Base-by-base conservation (phyloP, 345 rosid genomes). In the Citrus glauca region DNA sequence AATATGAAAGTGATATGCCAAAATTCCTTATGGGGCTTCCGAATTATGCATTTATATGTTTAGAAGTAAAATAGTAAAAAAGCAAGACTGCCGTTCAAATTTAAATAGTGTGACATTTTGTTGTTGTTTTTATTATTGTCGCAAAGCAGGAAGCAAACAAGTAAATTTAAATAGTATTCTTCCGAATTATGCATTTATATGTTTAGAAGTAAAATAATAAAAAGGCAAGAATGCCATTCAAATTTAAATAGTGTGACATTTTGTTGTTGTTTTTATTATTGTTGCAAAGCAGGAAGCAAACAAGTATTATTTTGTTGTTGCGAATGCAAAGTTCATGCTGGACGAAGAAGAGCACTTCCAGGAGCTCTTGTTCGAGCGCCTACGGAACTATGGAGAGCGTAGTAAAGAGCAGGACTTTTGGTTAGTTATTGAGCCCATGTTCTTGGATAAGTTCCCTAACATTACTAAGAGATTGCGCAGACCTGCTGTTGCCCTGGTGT, bases 301-400 rank as follows among this genome's bases (percentile, higher is more conserved):
- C 9, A 93, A 88, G 83, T 95, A 91, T 63, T 83, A 89, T 79
- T 95, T 95, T 38, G 77, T 92, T 72, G 91, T 95, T 37, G 99
- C 99, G 0, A 95, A 93, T 64, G 98, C 99, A 2, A 93, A 95
- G 75, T 93, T 95, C 89, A 92, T 95, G 99, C 85, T 95, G 79
- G 99, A 95, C 71, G 99, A 95, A 86, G 99, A 95, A 83, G 99
- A 93, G 87, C 99, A 95, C 80, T 95, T 95, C 79, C 72, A 89
- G 87, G 99, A 95, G 88, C 93, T 76, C 22, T 25, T 95, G 86
- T 93, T 85, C 20, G 99, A 95, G 85, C 87, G 97, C 73, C 95
- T 86, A 30, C 91, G 93, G 9, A 16, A 76, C 80, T 95, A 82
- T 73, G 92, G 89, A 69, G 99, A 95, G 77, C 90, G 91, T 37